These are phyloP conservation scores for Pisolithus orientalis DNA, from an alignment of 768 basidiomycete species.

Conservation along the genomic window DNA sequence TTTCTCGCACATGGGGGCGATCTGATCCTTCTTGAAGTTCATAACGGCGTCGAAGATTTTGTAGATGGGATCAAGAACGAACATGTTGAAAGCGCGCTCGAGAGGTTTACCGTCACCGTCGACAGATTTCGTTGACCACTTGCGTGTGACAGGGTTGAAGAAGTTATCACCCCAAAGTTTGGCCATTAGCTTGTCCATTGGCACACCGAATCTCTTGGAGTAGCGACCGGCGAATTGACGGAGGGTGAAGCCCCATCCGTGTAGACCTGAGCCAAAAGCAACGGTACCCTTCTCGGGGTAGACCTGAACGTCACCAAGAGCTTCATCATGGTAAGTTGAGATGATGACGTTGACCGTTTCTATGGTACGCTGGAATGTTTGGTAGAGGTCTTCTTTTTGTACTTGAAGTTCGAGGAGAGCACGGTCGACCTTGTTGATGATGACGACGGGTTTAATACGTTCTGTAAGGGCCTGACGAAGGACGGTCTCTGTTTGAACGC, in stretches of 20 bases:
- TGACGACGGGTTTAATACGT: conserved; percentile 98
- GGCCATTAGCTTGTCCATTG: conserved; percentile 96
- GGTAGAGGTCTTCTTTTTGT: conserved; percentile 93
- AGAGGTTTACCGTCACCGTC: conserved; percentile 84
- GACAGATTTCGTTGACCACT: conserved; percentile 81
- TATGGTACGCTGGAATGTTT: conserved; percentile 95
- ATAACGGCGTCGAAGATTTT: conserved; percentile 97
- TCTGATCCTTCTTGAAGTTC: conserved; percentile 97
- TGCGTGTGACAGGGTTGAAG: conserved; percentile 95
- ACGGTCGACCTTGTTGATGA: conserved; percentile 99
- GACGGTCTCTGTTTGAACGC: conserved; percentile 99
- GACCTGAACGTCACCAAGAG: conserved; percentile 97
- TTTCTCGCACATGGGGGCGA: conserved; percentile 85
- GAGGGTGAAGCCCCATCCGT: conserved; percentile 99
- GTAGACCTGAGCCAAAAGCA: conserved; percentile 98
- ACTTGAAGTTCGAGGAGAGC: conserved; percentile 98
- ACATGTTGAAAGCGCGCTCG: conserved; percentile 97
- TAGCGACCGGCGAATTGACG: conserved; percentile 94
- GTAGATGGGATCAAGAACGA: conserved; percentile 99
- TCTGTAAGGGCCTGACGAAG: conserved; percentile 94
- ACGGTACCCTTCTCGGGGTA: conserved; percentile 98
- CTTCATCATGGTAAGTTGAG: conserved; percentile 91
- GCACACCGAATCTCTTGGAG: conserved; percentile 97
- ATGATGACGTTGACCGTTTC: conserved; percentile 98
- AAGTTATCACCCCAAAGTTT: conserved; percentile 99